A percentile compares a stretch with the other conserved stretches of the same genome.
These are phyloP conservation scores for Austroboletus rostrupii DNA, from an alignment of 1,284 basidiomycete species.

Conservation along the genomic window DNA sequence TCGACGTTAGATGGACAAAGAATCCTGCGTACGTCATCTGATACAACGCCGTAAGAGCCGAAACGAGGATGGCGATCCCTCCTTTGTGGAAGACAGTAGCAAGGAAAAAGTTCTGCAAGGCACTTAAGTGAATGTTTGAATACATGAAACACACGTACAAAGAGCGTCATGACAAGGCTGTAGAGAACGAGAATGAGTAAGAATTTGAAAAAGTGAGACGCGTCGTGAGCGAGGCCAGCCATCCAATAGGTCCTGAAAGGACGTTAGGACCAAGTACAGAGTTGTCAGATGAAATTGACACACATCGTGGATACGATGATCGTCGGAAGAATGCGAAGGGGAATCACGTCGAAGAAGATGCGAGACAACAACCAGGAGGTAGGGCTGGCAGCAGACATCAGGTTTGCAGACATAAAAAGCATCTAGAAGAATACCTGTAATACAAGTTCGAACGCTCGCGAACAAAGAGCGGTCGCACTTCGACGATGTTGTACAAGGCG, in stretches of 20 bases:
- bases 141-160: slow-evolving; percentile 45
- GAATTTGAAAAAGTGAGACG: slow-evolving; percentile 79
- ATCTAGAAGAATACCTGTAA: slow-evolving; percentile 54
- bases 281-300: slow-evolving; percentile 22
- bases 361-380: slow-evolving; percentile 84
- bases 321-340: slow-evolving; percentile 79
- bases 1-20: slow-evolving; percentile 77
- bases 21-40: slow-evolving; percentile 85
- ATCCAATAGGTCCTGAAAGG: slow-evolving; percentile 78
- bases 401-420: neutral
- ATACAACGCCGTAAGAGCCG: slow-evolving; percentile 71
- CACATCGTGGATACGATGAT: slow-evolving; percentile 79
- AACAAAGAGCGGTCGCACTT: slow-evolving; percentile 78
- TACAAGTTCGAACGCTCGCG: slow-evolving; percentile 79
- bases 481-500: slow-evolving; percentile 82
- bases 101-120: slow-evolving; percentile 81
- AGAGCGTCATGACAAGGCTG: slow-evolving; percentile 79
- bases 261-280: slow-evolving; percentile 17
- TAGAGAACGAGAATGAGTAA: slow-evolving; percentile 74
- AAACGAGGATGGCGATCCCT: slow-evolving; percentile 84
- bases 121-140: neutral
- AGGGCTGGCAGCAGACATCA: slow-evolving; percentile 45
- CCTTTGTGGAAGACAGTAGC: slow-evolving; percentile 77
- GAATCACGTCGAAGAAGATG: slow-evolving; percentile 81
- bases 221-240: slow-evolving; percentile 75